Evolutionary conservation across 306 rosid species (phyloP), one percentile per base, ranked within the genome.

Genomic region (Pyrus bretschneideri): DNA sequence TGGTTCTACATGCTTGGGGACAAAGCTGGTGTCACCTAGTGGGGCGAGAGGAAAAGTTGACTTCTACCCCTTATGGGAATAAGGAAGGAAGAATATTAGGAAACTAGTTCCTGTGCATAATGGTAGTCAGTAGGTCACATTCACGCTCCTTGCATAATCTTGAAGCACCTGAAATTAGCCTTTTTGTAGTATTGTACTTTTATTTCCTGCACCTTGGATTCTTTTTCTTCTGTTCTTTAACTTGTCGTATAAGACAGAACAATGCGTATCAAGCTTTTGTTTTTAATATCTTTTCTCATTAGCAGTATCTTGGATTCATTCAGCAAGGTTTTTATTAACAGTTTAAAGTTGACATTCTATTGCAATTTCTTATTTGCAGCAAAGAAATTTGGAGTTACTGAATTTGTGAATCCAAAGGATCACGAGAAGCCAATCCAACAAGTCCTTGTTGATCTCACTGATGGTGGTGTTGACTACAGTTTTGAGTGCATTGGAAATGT

Each of bases 401-500:
- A 92, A 73, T 92, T 95, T 79, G 86, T 95, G 73, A 95, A 92
- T 82, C 97, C 98, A 33, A 95, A 95, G 66, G 98, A 95, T 65
- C 90, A 92, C 0, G 97, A 90, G 21, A 89, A 95, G 81, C 96
- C 96, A 57, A 92, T 90, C 81, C 97, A 95, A 78, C 96, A 95
- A 82, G 96, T 95, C 78, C 78, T 95, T 30, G 92, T 77, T 73
- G 97, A 95, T 82, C 92, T 82, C 73, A 92, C 97, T 1, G 97
- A 92, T 25, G 99, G 97, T 40, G 97, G 96, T 64, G 99, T 92
- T 72, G 99, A 92, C 81, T 92, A 92, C 62, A 95, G 98, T 79
- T 95, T 95, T 73, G 99, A 95, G 85, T 95, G 99, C 89, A 95
- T 95, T 67, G 98, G 97, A 77, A 95, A 95, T 87, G 97, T 95